Base-by-base conservation (phyloP, 202 grass and related monocot species). In the Digitaria exilis region DNA sequence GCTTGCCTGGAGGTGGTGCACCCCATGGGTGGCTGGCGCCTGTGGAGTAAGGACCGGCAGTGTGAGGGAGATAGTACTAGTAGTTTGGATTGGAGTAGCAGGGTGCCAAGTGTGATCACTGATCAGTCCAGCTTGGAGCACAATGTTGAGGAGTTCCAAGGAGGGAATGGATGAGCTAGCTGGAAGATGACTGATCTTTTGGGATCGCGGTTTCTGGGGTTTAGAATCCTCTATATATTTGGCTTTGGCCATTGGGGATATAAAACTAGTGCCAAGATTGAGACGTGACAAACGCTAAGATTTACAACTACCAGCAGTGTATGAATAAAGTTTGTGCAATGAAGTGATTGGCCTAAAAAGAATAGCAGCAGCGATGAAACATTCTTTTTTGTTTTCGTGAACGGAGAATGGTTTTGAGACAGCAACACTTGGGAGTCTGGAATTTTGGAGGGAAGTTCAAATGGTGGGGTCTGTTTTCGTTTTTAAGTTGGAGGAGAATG, bases 1-100 rank as follows among this genome's bases (percentile, higher is more conserved):
- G 91, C 89, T 77, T 94, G 91, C 74, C 92, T 90, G 2, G 96
- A 98, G 66, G 78, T 94, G 77, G 93, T 83, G 89, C 96, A 98
- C 51, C 96, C 96, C 96, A 98, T 98, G 83, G 67, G 71, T 3
- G 83, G 67, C 77, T 3, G 80, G 61, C 77, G 5, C 5, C 9
- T 41, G 4, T 42, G 43, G 3, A 43, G n/a, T 69, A 73, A 75
- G 48, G 56, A 24, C 52, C 22, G 44, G 74, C 68, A 73, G 44
- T 75, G 28, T 55, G 87, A 82, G 43, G 60, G 28, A 42, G 64
- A 29, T 80, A 67, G 34, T 9, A n/a, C n/a, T n/a, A 69, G 22
- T 30, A 16, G 22, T 42, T 71, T 71, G 57, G 57, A 60, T 35
- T 45, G 62, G 0, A 29, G 24, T 60, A 60, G 4, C 4, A 11